Evolutionary conservation across 768 basidiomycete genomes (phyloP).

Genomic region (Tulasnella sp.): DNA sequence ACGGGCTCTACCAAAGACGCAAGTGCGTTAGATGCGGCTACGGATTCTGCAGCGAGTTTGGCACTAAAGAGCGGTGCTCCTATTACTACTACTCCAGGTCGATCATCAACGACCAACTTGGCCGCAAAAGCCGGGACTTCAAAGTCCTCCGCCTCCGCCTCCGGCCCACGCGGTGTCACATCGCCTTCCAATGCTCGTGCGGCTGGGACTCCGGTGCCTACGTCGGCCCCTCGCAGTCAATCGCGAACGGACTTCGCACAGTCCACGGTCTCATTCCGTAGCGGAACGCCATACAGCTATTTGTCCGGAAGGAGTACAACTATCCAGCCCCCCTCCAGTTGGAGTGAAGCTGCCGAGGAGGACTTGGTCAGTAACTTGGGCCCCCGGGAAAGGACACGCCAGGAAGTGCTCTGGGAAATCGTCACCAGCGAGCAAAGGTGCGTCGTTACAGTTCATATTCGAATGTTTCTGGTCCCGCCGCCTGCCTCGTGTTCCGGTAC

Average conservation of each 20-base stretch:
- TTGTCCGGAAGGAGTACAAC: conserved; percentile 71
- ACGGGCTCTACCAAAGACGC: not conserved
- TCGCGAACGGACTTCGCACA: conserved; percentile 19
- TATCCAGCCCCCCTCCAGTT: conserved; percentile 48
- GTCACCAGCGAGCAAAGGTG: conserved; percentile 94
- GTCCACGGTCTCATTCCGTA: conserved; percentile 55
- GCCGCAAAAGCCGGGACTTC: not conserved
- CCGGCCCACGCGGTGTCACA: conserved; percentile 17
- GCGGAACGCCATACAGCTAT: conserved; percentile 76
- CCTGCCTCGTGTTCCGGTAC: not conserved
- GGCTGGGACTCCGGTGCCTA: not conserved
- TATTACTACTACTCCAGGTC: not conserved
- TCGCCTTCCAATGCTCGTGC: conserved; percentile 19
- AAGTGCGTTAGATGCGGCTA: not conserved
- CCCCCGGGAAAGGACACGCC: conserved; percentile 89
- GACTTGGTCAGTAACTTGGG: conserved; percentile 91
- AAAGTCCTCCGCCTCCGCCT: not conserved
- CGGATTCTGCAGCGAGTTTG: conserved; percentile 20
- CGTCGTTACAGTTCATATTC: conserved; percentile 35
- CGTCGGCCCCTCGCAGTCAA: not conserved
- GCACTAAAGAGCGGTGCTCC: conserved; percentile 10
- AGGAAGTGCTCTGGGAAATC: conserved; percentile 96
- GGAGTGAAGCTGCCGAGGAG: conserved; percentile 93
- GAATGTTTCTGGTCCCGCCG: not conserved
- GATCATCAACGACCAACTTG: conserved; percentile 16